phyloP scores from a whole-genome alignment of 202 grass and related monocot genomes.

The Schoenoplectus tabernaemontani region DNA sequence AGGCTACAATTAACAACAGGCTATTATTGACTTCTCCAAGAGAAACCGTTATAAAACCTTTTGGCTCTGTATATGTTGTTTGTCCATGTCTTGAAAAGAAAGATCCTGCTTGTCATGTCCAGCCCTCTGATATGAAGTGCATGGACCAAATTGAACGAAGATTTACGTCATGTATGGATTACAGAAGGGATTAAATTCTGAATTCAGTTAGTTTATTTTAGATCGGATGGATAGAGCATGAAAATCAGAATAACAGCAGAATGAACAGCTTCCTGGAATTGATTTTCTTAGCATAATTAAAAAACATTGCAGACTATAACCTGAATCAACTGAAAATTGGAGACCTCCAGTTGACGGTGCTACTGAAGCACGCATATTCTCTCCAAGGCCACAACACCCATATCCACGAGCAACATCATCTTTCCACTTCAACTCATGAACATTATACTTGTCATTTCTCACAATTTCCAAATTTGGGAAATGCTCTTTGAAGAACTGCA shows the following conservation, averaged over 20 bases:
- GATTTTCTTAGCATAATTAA: not conserved
- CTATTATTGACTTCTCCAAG: not conserved
- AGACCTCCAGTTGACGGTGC: constrained; percentile 29
- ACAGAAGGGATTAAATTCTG: not conserved
- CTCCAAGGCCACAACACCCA: constrained; percentile 30
- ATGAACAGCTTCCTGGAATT: not conserved
- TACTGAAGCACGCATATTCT: constrained; percentile 40
- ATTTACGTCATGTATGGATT: not conserved
- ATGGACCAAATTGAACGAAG: not conserved
- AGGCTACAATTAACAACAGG: not conserved
- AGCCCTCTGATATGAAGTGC: not conserved
- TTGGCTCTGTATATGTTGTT: not conserved
- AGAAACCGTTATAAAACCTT: not conserved
- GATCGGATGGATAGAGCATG: not conserved
- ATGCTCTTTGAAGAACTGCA: constrained; percentile 68
- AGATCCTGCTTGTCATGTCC: not conserved
- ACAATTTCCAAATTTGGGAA: constrained; percentile 44
- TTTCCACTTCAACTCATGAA: constrained; percentile 70
- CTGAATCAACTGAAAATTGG: constrained; percentile 62
- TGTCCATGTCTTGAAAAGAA: not conserved
- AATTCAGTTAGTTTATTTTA: not conserved
- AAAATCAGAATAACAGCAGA: not conserved
- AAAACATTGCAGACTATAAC: constrained; percentile 18
- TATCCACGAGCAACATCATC: constrained; percentile 16
- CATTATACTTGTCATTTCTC: constrained; percentile 33